Base-by-base conservation (phyloP, 148 eudicot genomes). In the Fagopyrum tataricum region DNA sequence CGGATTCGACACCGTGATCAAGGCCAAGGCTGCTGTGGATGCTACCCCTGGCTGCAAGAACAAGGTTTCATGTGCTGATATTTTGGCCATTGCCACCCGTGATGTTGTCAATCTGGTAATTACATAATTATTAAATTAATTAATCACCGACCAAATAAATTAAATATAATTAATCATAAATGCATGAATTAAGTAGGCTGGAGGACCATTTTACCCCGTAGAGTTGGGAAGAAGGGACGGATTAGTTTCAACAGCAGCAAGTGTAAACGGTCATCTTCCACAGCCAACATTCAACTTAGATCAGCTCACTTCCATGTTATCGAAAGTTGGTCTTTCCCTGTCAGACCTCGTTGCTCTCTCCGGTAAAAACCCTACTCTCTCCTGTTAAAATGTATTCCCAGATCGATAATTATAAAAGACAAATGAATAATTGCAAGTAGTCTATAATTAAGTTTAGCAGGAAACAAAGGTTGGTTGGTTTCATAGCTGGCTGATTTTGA, bases 181-280 rank as follows among this genome's bases (percentile, higher is more conserved):
- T 1, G 21, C 14, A n/a, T 61, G 23, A 13, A n/a, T 61, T 18
- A 1, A 76, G 76, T 76, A 93, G 98, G 79, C 92, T 0, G 97
- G 97, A 0, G 98, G 95, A 59, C 89, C 90, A 24, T 85, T 80
- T 13, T 93, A 85, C 53, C 78, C 79, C 0, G 97, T 91, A 42
- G 98, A 93, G 72, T 77, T 93, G 86, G 98, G 97, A 73, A 89
- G 98, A 72, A 75, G 80, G 59, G 98, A 93, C 67, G 87, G 97
- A 2, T 81, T 93, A 84, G 83, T 82, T 21, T 93, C 97, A 40
- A 91, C 85, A 0, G 84, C 89, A 0, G 62, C 87, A 6, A 86
- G 87, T 80, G 97, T 93, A 5, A 80, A 75, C 18, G 98, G 93
- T 21, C 87, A 76, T 56, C 78, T 91, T 56, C 98, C 98, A 5